Base-by-base conservation (phyloP, 2,329 filamentous ascomycete genomes). In the Sphaerostilbella broomeana region DNA sequence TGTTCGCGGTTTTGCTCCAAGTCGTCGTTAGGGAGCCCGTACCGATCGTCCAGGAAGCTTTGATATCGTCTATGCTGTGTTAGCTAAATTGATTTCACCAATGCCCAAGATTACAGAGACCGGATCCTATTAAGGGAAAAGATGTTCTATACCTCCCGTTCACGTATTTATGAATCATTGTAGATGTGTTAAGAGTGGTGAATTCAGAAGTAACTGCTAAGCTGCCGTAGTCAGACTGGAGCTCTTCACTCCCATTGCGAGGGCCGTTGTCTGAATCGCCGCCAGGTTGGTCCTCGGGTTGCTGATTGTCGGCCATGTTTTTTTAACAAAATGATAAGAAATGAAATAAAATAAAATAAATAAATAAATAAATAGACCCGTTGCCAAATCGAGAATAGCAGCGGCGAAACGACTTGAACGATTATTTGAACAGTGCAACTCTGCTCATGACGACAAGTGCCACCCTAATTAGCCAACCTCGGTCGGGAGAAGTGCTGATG, bases 1-100 rank as follows among this genome's bases (percentile, higher is more conserved):
- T 65, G 61, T 40, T 75, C 69, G 9, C 72, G 63, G 33, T 63
- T 61, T 45, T 68, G 65, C 47, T 75, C 72, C 6, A 58, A 57
- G 19, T 73, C 69, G 43, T 74, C 70, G 47, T 74, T 74, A n/a
- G 70, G 70, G 13, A 73, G 51, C 20, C 69, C 68, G 47, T 73
- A 74, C 32, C 65, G 59, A 7, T 64, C 67, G 22, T 64, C 61
- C 3, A 65, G 54, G 44, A 69, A 70, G 20, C 60, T 62, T 49
- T 74, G 70, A 47, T 73, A 74, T 26, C 70, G 64, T 42, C 71
- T 70, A 22, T 26, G n/a, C 6, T n/a, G 2, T 12, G 11, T 16
- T 9, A 12, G 22, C 8, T 7, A 13, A 15, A 7, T 25, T 12
- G 22, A 25, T 12, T 9, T 28, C 18, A 34, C 9, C n/a, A 18